These are phyloP conservation scores for Lotus japonicus DNA, from an alignment of 306 rosid genomes.

Conservation along the genomic window DNA sequence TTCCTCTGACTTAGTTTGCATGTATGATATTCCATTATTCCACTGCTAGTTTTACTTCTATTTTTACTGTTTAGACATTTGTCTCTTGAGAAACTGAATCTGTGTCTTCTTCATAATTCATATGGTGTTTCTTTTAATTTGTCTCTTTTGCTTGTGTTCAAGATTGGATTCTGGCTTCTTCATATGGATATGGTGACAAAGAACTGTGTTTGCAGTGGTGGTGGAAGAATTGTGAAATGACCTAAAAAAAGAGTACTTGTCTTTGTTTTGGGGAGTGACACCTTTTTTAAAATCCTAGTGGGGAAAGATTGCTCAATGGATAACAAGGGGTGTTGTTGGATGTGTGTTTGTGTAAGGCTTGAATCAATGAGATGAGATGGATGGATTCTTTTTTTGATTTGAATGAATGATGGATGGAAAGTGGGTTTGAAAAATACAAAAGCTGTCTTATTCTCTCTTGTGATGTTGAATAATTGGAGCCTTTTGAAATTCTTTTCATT, in stretches of 20 bases:
- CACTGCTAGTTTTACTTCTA: not conserved
- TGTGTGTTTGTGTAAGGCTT: constrained; percentile 28
- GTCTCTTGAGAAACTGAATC: not conserved
- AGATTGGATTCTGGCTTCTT: not conserved
- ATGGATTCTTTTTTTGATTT: constrained; percentile 22
- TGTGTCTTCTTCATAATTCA: not conserved
- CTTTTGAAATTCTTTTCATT: constrained; percentile 28
- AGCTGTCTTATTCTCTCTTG: constrained; percentile 26
- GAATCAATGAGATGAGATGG: constrained; percentile 30
- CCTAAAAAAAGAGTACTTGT: constrained; percentile 12
- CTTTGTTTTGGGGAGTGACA: constrained; percentile 19
- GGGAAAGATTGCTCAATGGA: constrained; percentile 19
- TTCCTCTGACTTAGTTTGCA: constrained; percentile 27
- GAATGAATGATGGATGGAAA: constrained; percentile 17
- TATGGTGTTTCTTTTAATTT: not conserved
- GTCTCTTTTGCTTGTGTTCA: not conserved
- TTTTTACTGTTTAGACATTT: not conserved
- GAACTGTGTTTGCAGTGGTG: constrained; percentile 17
- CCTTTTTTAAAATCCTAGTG: constrained; percentile 8
- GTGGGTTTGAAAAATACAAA: constrained; percentile 32
- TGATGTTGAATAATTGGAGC: constrained; percentile 20
- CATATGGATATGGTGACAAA: constrained; percentile 15
- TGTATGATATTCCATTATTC: constrained; percentile 32
- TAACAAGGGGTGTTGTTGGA: not conserved
- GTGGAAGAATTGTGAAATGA: constrained; percentile 14